Conservation (phyloP, 208 protist species). For the Crithidia sp. region DNA sequence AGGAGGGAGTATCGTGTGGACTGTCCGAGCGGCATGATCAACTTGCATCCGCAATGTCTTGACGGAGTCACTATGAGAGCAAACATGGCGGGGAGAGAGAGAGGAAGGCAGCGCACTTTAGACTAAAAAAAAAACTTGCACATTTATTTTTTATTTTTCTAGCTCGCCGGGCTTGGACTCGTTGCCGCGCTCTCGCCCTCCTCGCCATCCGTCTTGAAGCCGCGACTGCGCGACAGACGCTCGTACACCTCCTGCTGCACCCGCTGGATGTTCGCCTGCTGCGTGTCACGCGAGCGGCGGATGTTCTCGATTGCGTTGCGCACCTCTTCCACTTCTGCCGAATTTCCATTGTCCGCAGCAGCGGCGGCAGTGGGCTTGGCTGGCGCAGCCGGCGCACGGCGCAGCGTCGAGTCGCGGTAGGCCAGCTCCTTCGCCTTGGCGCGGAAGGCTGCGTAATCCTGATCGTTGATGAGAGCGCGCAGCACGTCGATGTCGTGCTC, state of each 20-base stretch:
- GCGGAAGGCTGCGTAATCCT: conserved; percentile 30
- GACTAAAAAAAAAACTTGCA: too few species aligned
- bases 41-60: too few species aligned
- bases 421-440: conserved; percentile 27
- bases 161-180: neutral
- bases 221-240: conserved; percentile 32
- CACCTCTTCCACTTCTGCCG: conserved; percentile 26
- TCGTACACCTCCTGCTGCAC: conserved; percentile 39
- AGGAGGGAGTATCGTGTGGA: too few species aligned
- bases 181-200: neutral
- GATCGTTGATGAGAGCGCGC: conserved; percentile 25
- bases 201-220: conserved; percentile 19
- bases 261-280: conserved; percentile 26
- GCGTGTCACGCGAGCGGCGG: conserved; percentile 24
- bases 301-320: conserved; percentile 23
- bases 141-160: neutral
- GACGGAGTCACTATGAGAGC: too few species aligned
- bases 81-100: too few species aligned
- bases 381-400: neutral
- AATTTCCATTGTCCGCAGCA: neutral
- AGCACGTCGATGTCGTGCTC: conserved; percentile 29
- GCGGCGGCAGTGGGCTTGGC: neutral
- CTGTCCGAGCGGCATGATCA: too few species aligned
- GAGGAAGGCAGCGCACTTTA: too few species aligned
- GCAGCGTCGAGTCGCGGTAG: conserved; percentile 11